phyloP scores from a whole-genome alignment of 345 rosid species.

The Eucalyptus curtisii region DNA sequence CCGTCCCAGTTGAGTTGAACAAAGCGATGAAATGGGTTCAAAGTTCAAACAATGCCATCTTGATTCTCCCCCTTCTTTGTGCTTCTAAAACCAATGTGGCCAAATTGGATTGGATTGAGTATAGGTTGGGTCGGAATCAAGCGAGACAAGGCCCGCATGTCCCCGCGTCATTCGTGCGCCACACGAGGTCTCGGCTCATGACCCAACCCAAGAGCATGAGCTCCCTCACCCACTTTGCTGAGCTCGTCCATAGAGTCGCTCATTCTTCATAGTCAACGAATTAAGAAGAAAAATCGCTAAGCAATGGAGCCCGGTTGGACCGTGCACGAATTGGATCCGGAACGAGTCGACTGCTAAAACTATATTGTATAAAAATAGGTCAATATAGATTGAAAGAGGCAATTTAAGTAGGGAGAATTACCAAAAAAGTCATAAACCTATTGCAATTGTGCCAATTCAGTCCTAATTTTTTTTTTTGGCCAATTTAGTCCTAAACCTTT shows the following conservation, averaged over 20 bases:
- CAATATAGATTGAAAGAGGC: rapidly evolving
- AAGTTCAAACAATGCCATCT: neutral
- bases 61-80: neutral
- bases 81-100: neutral
- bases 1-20: neutral
- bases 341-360: neutral
- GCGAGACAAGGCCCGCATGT: neutral
- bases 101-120: rapidly evolving
- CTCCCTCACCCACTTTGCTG: neutral
- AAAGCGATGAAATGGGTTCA: rapidly evolving
- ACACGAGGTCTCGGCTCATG: neutral
- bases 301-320: neutral
- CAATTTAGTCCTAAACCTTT: too few species aligned
- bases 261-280: neutral
- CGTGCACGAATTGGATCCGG: neutral
- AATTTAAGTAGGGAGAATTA: too few species aligned
- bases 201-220: neutral
- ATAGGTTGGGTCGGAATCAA: neutral
- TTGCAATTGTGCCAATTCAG: too few species aligned
- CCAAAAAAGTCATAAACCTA: too few species aligned
- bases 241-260: neutral
- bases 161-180: neutral
- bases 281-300: neutral
- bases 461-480: too few species aligned
- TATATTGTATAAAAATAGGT: neutral